phyloP scores from a whole-genome alignment of 345 rosid genomes.

The Gossypium thurberi region DNA sequence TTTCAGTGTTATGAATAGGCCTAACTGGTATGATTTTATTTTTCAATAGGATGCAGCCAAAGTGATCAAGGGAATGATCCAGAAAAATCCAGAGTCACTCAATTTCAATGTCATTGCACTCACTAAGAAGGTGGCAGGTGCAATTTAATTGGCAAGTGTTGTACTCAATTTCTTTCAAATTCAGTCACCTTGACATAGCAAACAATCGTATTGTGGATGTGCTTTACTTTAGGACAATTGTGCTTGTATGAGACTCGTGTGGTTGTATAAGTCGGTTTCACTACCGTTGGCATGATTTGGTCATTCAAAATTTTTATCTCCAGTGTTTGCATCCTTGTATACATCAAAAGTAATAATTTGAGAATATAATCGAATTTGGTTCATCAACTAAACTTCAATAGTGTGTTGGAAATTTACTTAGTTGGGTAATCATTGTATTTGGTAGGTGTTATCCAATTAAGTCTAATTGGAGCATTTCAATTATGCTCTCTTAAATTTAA shows the following conservation, averaged over 20 bases:
- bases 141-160: neutral
- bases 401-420: too few species aligned
- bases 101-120: conserved; percentile 77
- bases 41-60: conserved; percentile 68
- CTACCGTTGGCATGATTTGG: neutral
- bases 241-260: neutral
- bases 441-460: too few species aligned
- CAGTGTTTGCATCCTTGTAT: neutral
- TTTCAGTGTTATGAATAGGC: neutral
- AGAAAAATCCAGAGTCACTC: conserved; percentile 68
- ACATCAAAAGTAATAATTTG: neutral
- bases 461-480: too few species aligned
- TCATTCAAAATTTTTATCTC: neutral
- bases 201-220: neutral
- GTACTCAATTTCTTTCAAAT: neutral
- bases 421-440: too few species aligned
- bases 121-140: conserved; percentile 25
- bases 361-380: too few species aligned
- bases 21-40: neutral
- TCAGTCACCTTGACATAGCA: neutral
- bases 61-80: conserved; percentile 65
- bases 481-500: too few species aligned
- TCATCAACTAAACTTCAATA: too few species aligned
- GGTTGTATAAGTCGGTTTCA: neutral
- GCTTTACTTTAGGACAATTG: neutral